Evolutionary conservation across 176 grass and related monocot genomes (phyloP).

Genomic region (Eremochloa ophiuroides): DNA sequence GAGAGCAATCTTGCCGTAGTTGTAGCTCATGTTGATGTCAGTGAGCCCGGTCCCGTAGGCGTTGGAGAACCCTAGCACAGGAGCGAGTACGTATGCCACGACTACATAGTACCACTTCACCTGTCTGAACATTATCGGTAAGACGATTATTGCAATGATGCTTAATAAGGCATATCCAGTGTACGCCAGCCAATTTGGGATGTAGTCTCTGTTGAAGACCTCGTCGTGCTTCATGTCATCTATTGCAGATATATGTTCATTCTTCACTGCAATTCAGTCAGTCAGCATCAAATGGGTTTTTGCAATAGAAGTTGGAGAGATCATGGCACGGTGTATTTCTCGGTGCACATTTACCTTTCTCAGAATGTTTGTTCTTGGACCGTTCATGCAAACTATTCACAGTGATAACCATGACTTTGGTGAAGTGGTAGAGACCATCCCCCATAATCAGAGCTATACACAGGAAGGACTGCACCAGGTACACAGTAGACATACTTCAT

Average conservation of each 20-base stretch:
- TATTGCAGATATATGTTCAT: slow-evolving; percentile 25
- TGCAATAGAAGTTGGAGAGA: neutral
- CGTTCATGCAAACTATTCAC: slow-evolving; percentile 39
- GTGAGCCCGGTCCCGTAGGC: slow-evolving; percentile 80
- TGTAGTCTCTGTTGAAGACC: slow-evolving; percentile 46
- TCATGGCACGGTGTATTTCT: neutral
- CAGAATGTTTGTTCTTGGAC: slow-evolving; percentile 22
- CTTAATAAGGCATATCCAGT: slow-evolving; percentile 53
- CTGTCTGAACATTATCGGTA: slow-evolving; percentile 66
- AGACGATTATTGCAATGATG: slow-evolving; percentile 26
- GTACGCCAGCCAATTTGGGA: slow-evolving; percentile 64
- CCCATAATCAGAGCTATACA: slow-evolving; percentile 80
- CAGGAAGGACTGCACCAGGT: slow-evolving; percentile 58
- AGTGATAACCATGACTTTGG: slow-evolving; percentile 55
- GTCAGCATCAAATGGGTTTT: neutral
- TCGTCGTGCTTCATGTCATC: slow-evolving; percentile 55
- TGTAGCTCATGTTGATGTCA: slow-evolving; percentile 92
- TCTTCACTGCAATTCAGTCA: slow-evolving; percentile 21
- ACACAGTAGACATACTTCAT: neutral
- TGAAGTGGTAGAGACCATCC: slow-evolving; percentile 86
- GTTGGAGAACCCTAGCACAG: slow-evolving; percentile 80
- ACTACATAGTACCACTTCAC: slow-evolving; percentile 86
- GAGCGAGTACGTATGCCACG: slow-evolving; percentile 72
- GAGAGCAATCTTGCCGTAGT: slow-evolving; percentile 79
- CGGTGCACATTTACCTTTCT: slow-evolving; percentile 30